Evolutionary conservation across 768 basidiomycete genomes (phyloP), one percentile per base, ranked within the genome.

Genomic region (Auriculariales sp.): DNA sequence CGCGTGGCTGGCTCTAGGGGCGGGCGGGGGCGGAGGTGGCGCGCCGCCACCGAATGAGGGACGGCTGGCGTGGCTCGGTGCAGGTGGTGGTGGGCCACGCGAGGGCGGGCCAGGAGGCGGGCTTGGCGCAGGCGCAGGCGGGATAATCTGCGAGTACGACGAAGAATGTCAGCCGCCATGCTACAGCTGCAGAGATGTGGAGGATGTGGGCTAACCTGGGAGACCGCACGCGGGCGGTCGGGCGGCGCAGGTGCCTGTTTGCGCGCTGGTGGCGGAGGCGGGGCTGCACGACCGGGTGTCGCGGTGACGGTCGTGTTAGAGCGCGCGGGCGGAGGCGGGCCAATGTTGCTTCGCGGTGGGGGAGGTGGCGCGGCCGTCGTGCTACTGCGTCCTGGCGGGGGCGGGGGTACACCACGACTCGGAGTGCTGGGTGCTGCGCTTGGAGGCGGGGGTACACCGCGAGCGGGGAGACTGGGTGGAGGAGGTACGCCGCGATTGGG

Each of bases 321-420:
- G 11, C 58, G 52, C 14, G 45, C 27, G n/a, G 31, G 52, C 10
- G 28, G 33, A 30, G 49, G 31, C 14, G 27, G 28, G 31, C 22
- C 19, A 27, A n/a, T n/a, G n/a, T n/a, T n/a, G n/a, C n/a, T n/a
- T n/a, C n/a, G n/a, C n/a, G 59, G 57, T 19, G 56, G 35, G 15
- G 52, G 49, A 32, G 45, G 58, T 3, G 62, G 55, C 42, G 58
- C 59, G 30, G 55, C 56, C 10, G 67, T 65, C 25, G 61, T 59
- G 1, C 55, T 55, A 19, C 60, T 32, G 47, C 65, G 58, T 7
- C 63, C 60, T 3, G 64, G 64, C 6, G 66, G 62, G 3, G 66
- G 61, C 15, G 67, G 57, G 19, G 50, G 50, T 15, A 24, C 50
- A 11, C 60, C 58, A 44, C 62, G 64, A 27, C 42, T 44, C 15